phyloP scores from a whole-genome alignment of 495 filamentous ascomycete species.

The Pseudevernia furfuracea region DNA sequence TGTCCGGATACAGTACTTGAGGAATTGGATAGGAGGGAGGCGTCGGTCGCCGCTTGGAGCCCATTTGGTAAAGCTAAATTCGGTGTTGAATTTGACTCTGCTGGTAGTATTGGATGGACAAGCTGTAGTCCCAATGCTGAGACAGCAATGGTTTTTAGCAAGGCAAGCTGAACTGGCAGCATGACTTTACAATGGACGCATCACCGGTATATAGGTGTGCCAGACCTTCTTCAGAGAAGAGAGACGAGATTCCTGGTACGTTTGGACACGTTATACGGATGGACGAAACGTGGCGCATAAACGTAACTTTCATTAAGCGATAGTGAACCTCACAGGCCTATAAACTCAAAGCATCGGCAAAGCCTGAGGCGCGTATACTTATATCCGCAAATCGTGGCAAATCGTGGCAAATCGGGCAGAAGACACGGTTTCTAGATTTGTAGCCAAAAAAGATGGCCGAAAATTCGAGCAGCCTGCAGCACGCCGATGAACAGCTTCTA shows the following conservation, averaged over 20 bases:
- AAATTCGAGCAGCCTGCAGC: neutral
- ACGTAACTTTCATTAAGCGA: too few species aligned
- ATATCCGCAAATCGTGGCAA: too few species aligned
- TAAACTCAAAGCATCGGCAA: too few species aligned
- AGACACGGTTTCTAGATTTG: neutral
- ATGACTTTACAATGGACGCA: neutral
- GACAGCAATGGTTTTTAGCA: neutral
- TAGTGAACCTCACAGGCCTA: too few species aligned
- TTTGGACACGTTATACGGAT: neutral
- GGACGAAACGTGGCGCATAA: neutral
- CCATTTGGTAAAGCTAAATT: neutral
- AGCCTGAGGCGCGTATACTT: too few species aligned
- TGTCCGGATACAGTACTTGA: neutral
- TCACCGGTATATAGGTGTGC: neutral
- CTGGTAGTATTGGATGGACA: neutral
- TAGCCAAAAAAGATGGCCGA: neutral
- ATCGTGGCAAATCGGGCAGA: neutral
- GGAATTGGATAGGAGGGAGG: neutral
- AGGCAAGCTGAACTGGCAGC: neutral
- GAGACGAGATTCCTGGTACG: neutral
- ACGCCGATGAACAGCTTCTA: too few species aligned
- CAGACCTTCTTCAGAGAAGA: neutral
- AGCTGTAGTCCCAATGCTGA: neutral
- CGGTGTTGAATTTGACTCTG: neutral
- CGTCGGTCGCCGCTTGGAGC: neutral